phyloP scores from a whole-genome alignment of 768 basidiomycete genomes.

The Lactifluus volemus region DNA sequence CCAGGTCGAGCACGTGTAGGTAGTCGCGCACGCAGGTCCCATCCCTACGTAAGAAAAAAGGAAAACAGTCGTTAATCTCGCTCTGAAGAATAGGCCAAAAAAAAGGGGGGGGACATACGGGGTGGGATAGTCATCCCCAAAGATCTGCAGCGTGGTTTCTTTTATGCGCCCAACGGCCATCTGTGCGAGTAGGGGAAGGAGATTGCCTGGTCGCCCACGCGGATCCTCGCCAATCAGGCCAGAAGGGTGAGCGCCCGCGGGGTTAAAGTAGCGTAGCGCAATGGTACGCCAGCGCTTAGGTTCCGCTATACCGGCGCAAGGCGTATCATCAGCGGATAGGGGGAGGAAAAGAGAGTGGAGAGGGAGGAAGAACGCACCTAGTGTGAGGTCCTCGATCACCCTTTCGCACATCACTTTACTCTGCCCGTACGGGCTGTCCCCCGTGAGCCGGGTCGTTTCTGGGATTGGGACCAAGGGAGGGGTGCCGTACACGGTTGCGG shows the following conservation, averaged over 20 bases:
- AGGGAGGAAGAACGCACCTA: constrained; percentile 40
- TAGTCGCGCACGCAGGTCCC: constrained; percentile 98
- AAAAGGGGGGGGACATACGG: constrained; percentile 37
- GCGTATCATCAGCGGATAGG: background rate
- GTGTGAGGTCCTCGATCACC: constrained; percentile 81
- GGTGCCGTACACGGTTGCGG: constrained; percentile 95
- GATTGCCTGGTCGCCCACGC: constrained; percentile 88
- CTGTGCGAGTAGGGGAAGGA: constrained; percentile 87
- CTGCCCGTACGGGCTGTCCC: constrained; percentile 90
- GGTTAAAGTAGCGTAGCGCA: constrained; percentile 96
- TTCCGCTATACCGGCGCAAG: constrained; percentile 43
- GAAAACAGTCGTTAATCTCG: background rate
- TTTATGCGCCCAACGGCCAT: constrained; percentile 88
- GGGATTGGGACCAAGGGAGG: constrained; percentile 91
- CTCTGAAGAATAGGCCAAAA: background rate
- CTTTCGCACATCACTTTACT: constrained; percentile 95
- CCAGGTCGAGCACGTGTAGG: constrained; percentile 87
- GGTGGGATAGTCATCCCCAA: constrained; percentile 96
- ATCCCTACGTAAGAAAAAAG: constrained; percentile 42
- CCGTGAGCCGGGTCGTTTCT: constrained; percentile 78
- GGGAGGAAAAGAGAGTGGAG: too few species aligned
- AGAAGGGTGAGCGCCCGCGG: constrained; percentile 96
- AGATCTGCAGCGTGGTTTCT: constrained; percentile 56
- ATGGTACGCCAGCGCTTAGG: constrained; percentile 66
- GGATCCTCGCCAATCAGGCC: constrained; percentile 95